phyloP scores from a whole-genome alignment of 768 basidiomycete genomes.

The Chlorophyllum brunneum region DNA sequence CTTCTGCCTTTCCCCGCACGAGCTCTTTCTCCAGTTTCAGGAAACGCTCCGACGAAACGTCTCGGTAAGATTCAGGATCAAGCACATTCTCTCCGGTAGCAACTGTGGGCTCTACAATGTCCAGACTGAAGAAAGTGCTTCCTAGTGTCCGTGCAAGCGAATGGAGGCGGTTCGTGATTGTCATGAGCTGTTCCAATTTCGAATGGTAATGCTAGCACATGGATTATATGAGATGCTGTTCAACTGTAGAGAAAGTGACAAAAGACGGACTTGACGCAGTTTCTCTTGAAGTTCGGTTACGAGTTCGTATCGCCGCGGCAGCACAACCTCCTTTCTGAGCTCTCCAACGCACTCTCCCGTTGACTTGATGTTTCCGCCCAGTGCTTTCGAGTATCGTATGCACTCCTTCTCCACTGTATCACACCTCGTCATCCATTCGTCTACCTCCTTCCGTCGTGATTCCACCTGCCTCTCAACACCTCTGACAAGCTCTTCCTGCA shows the following conservation, averaged over 20 bases:
- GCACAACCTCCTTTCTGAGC: conserved; percentile 63
- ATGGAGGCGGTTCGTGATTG: conserved; percentile 63
- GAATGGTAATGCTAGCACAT: conserved; percentile 60
- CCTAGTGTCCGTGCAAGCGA: conserved; percentile 59
- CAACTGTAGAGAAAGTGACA: not conserved
- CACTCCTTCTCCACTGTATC: conserved; percentile 61
- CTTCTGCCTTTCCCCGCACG: conserved; percentile 81
- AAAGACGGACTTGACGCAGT: conserved; percentile 61
- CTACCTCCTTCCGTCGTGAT: conserved; percentile 67
- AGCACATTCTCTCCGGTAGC: conserved; percentile 37
- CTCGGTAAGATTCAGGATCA: conserved; percentile 44
- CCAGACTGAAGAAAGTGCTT: conserved; percentile 50
- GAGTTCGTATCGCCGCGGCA: conserved; percentile 70
- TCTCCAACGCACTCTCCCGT: conserved; percentile 64
- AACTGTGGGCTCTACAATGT: conserved; percentile 46
- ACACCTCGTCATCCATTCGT: conserved; percentile 67
- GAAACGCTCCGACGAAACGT: conserved; percentile 81
- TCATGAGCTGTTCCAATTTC: conserved; percentile 70
- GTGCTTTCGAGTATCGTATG: conserved; percentile 57
- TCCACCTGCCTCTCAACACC: conserved; percentile 76
- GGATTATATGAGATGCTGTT: conserved; percentile 5
- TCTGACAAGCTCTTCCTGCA: conserved; percentile 71
- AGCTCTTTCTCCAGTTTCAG: conserved; percentile 80
- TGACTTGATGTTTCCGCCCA: conserved; percentile 70
- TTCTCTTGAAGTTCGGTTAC: conserved; percentile 74